Evolutionary conservation across 257 asterid genomes (phyloP).

Genomic region (Jacaranda copaia): DNA sequence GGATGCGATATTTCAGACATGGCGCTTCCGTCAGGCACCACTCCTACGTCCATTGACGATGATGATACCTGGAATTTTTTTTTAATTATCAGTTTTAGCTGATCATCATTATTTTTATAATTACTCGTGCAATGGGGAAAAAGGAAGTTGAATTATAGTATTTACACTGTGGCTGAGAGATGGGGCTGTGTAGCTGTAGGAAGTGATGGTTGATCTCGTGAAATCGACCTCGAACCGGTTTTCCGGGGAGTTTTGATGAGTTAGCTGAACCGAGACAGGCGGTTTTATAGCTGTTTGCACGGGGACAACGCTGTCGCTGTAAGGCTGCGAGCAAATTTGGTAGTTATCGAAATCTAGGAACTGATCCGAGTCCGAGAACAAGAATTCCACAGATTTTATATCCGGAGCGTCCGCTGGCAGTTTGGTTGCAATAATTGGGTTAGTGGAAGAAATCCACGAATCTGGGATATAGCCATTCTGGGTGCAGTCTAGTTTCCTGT

Average conservation of each 20-base stretch:
- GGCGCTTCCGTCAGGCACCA: slow-evolving; percentile 76
- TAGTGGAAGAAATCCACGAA: slow-evolving; percentile 47
- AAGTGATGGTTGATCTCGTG: slow-evolving; percentile 44
- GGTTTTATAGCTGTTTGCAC: slow-evolving; percentile 42
- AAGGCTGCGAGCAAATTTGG: slow-evolving; percentile 39
- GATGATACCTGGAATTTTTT: slow-evolving; percentile 69
- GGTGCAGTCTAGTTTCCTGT: slow-evolving; percentile 19
- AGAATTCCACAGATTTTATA: slow-evolving; percentile 51
- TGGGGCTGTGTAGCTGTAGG: slow-evolving; percentile 47
- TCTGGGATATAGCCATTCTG: slow-evolving; percentile 27
- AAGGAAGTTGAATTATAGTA: background rate
- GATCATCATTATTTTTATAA: background rate
- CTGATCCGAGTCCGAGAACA: slow-evolving; percentile 51
- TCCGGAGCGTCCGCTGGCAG: slow-evolving; percentile 44
- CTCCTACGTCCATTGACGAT: slow-evolving; percentile 74
- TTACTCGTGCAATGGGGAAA: background rate
- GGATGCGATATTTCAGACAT: slow-evolving; percentile 61
- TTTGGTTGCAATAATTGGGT: slow-evolving; percentile 38
- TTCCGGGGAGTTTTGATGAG: slow-evolving; percentile 43
- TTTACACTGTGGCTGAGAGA: slow-evolving; percentile 64
- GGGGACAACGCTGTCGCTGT: slow-evolving; percentile 55
- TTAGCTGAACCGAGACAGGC: slow-evolving; percentile 31
- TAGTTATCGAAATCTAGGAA: slow-evolving; percentile 47
- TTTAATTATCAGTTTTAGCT: background rate
- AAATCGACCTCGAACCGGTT: slow-evolving; percentile 52